phyloP scores from a whole-genome alignment of 1,139 yeast genomes.

The Zhuliangozyma blackwelliae region DNA sequence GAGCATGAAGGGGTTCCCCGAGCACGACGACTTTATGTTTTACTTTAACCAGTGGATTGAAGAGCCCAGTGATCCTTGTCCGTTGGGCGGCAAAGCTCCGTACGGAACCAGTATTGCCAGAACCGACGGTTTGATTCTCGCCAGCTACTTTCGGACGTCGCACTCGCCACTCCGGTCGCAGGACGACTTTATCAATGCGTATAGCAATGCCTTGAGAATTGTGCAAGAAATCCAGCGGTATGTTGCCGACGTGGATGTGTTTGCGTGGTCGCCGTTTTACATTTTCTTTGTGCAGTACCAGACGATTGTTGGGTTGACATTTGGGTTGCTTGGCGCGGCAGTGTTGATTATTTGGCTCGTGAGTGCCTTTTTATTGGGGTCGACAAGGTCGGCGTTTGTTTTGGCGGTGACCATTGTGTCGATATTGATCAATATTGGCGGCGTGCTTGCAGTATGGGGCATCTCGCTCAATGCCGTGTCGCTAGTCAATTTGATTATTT shows the following conservation, averaged over 20 bases:
- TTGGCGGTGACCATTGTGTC: slow-evolving; percentile 57
- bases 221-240: slow-evolving; percentile 49
- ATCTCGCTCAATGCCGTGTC: slow-evolving; percentile 86
- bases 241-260: slow-evolving; percentile 48
- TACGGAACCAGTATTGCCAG: slow-evolving; percentile 58
- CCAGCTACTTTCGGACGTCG: slow-evolving; percentile 75
- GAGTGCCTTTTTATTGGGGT: slow-evolving; percentile 61
- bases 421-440: slow-evolving; percentile 72
- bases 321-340: slow-evolving; percentile 54
- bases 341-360: slow-evolving; percentile 50
- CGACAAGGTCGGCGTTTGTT: slow-evolving; percentile 54
- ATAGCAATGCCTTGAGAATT: slow-evolving; percentile 68
- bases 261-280: slow-evolving; percentile 91
- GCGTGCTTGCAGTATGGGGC: slow-evolving; percentile 70
- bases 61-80: slow-evolving; percentile 86
- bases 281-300: slow-evolving; percentile 87
- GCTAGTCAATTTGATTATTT: slow-evolving; percentile 80
- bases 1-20: slow-evolving; percentile 82
- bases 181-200: slow-evolving; percentile 76
- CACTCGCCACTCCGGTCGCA: slow-evolving; percentile 82
- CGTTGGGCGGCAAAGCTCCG: slow-evolving; percentile 94
- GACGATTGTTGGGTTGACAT: slow-evolving; percentile 54
- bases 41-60: slow-evolving; percentile 80
- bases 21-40: slow-evolving; percentile 65
- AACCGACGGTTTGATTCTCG: slow-evolving; percentile 34